Percentiles rank a stretch among this genome's conserved stretches.
Conservation (phyloP, 2,329 filamentous ascomycete genomes). For the Sclerotiophoma versabilis region DNA sequence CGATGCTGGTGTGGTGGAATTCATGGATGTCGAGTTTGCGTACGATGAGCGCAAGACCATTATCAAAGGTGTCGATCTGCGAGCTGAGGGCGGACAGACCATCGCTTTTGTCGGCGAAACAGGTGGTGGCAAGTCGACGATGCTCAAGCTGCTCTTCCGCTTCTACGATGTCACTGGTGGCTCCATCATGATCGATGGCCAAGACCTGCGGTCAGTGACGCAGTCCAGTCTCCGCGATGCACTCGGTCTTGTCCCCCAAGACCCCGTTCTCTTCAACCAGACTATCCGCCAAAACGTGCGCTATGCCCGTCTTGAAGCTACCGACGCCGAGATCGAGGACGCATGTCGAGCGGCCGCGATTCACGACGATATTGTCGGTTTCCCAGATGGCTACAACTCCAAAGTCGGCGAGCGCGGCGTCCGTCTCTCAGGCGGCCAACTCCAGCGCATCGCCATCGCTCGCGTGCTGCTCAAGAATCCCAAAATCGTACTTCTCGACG, state of each 20-base stretch:
- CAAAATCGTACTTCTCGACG: constrained; percentile 84
- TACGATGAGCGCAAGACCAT: constrained; percentile 63
- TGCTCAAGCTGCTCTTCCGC: constrained; percentile 66
- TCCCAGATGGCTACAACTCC: constrained; percentile 55
- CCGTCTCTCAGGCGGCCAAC: constrained; percentile 68
- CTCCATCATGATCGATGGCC: constrained; percentile 64
- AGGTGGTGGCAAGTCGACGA: constrained; percentile 68
- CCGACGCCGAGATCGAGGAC: constrained; percentile 65
- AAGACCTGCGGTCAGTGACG: constrained; percentile 66
- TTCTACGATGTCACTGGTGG: constrained; percentile 66
- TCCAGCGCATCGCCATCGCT: constrained; percentile 72
- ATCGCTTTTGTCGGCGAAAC: constrained; percentile 69
- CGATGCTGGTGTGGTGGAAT: constrained; percentile 59
- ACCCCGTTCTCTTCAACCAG: constrained; percentile 69
- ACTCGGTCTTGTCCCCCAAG: constrained; percentile 71
- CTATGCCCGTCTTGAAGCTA: constrained; percentile 68
- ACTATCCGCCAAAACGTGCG: constrained; percentile 70
- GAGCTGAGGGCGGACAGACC: constrained; percentile 60
- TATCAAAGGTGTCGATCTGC: constrained; percentile 59
- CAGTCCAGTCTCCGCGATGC: constrained; percentile 64
- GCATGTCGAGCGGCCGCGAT: constrained; percentile 69
- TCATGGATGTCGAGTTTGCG: constrained; percentile 62
- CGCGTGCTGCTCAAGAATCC: constrained; percentile 81
- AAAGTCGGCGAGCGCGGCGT: constrained; percentile 52
- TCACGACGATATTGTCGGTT: constrained; percentile 68